Evolutionary conservation across 305 asterid genomes (phyloP), one percentile per base, ranked within the genome.

Genomic region (Rubia tinctorum): DNA sequence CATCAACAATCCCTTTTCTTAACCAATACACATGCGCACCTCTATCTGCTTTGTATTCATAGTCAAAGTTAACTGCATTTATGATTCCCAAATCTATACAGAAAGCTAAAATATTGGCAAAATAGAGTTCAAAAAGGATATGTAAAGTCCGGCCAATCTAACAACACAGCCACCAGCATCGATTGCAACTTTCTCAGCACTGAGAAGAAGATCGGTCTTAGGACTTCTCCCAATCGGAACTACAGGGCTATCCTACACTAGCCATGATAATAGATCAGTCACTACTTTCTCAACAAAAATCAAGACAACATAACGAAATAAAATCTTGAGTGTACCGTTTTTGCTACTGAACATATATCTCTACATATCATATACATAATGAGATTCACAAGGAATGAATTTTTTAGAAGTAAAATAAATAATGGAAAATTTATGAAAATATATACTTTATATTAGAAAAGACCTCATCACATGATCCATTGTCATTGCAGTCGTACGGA

Each of bases 91-190:
- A 27, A 27, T 20, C 55, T 22, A 13, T 9, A 58, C 25, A 58
- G 17, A 23, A 66, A 23, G 55, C 25, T 42, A 73, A 34, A 73
- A 47, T 34, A 53, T n/a, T 12, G 7, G 43, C 14, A 9, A 14
- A 71, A 14, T 44, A 68, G 15, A 75, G 37, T n/a, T 44, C 25
- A 23, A 53, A 45, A 89, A 92, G 98, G 99, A 95, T 95, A 95
- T 95, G 85, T 92, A 95, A 66, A 95, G 98, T 77, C 99, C 99
- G 71, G 99, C 97, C 77, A 95, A 81, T 88, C 98, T 91, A 81
- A 92, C 84, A 53, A 91, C 95, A 63, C 90, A 92, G 53, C 97
- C 98, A 37, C 94, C 96, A 51, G 89, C 86, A 66, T 95, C 97
- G 81, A 91, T 79, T 59, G 82, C 96, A 74, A 82, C 88, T 79